Conservation (phyloP, 129 eudicot genomes). For the Artemisia argyi region DNA sequence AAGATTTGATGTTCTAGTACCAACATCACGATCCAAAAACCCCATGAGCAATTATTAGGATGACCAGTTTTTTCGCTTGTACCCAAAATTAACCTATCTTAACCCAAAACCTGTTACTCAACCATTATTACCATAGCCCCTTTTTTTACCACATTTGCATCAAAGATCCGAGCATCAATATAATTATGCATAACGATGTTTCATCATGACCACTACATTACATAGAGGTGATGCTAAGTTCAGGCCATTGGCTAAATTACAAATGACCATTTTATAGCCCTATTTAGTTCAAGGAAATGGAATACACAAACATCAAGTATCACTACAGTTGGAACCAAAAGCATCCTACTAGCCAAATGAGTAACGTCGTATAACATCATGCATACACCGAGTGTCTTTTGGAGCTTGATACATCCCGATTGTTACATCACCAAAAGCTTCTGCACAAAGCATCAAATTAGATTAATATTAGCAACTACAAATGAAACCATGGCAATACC, state of each 20-base stretch:
- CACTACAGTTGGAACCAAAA: conserved; percentile 24
- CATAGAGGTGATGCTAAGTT: conserved; percentile 5
- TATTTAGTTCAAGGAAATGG: neutral
- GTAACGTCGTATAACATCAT: neutral
- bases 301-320: conserved; percentile 16
- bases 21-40: too few species aligned
- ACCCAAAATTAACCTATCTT: too few species aligned
- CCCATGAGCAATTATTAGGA: too few species aligned
- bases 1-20: too few species aligned
- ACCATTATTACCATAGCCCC: too few species aligned
- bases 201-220: conserved; percentile 11
- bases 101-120: too few species aligned
- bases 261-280: conserved; percentile 14
- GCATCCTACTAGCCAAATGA: conserved; percentile 14
- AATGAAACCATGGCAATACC: neutral
- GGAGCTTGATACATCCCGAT: neutral
- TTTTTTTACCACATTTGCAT: too few species aligned
- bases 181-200: conserved; percentile 1
- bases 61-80: too few species aligned
- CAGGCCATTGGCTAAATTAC: conserved; percentile 4
- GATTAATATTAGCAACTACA: neutral
- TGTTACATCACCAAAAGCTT: conserved; percentile 15
- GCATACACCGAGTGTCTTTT: conserved; percentile 3
- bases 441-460: conserved; percentile 21
- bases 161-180: neutral